Evolutionary conservation across 805 yeast species (phyloP).

Genomic region (Yarrowia phangngaensis): DNA sequence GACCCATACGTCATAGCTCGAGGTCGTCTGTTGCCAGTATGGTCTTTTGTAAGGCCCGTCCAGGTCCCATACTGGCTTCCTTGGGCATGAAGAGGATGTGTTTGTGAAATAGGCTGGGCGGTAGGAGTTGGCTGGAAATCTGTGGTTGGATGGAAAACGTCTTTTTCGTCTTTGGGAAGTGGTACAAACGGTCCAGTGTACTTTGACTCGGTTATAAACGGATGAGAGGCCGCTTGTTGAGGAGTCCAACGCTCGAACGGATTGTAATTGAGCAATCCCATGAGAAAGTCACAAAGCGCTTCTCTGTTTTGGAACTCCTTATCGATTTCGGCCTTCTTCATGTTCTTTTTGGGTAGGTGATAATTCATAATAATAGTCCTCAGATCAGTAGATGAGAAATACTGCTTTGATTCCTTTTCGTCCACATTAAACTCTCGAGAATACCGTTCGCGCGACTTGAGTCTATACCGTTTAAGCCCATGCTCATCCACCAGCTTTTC

Average conservation of each 20-base stretch:
- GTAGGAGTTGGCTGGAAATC: conserved; percentile 21
- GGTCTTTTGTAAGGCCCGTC: no score
- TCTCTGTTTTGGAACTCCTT: conserved; percentile 70
- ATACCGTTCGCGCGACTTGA: conserved; percentile 53
- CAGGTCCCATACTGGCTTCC: no score
- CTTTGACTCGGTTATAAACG: conserved; percentile 67
- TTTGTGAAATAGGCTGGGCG: conserved; percentile 21
- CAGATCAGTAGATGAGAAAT: conserved; percentile 63
- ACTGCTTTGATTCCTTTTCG: conserved; percentile 81
- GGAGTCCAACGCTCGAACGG: conserved; percentile 97
- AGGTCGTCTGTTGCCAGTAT: conserved; percentile 34
- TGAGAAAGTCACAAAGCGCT: conserved; percentile 69
- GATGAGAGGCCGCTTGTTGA: conserved; percentile 88
- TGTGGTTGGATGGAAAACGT: conserved; percentile 19
- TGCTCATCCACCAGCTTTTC: conserved; percentile 44
- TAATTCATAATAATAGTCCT: conserved; percentile 75
- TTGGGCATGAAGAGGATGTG: conserved; percentile 16
- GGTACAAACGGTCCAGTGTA: conserved; percentile 47
- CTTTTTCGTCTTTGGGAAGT: conserved; percentile 24
- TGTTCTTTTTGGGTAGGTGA: conserved; percentile 41
- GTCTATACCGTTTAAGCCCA: conserved; percentile 41
- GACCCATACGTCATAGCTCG: conserved; percentile 43
- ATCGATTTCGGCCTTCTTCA: conserved; percentile 46
- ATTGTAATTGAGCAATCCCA: conserved; percentile 73
- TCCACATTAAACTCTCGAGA: conserved; percentile 43